Percentiles rank a stretch among this genome's conserved stretches.
Conservation (phyloP, 2,329 filamentous ascomycete genomes). For the Fusarium pseudocircinatum region DNA sequence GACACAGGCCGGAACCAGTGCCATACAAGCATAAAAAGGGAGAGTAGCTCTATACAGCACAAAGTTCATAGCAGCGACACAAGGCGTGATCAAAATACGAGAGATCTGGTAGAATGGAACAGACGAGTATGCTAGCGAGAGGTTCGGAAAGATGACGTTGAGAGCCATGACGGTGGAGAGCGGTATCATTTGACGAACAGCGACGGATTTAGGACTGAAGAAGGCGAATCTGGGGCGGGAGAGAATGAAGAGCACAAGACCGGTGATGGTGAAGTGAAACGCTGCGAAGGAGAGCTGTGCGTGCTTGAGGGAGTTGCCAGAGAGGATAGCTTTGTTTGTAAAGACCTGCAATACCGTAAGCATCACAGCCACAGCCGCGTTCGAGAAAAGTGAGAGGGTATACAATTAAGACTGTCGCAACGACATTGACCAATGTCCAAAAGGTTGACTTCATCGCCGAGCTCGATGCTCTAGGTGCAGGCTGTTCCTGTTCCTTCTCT, state of each 20-base stretch:
- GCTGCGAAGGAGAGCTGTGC: neutral
- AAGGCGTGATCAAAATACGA: neutral
- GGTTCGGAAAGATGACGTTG: neutral
- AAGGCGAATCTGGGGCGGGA: neutral
- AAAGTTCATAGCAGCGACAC: neutral
- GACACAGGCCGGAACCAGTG: neutral
- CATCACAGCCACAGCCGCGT: no score
- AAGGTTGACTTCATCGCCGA: neutral
- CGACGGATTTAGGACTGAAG: neutral
- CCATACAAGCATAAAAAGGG: neutral
- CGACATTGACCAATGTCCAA: neutral
- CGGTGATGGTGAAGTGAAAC: neutral
- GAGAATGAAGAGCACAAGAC: neutral
- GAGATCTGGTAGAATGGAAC: neutral
- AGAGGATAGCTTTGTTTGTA: neutral
- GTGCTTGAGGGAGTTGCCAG: neutral
- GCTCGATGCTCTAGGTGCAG: no score
- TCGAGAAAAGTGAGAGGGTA: accelerated
- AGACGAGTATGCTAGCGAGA: neutral
- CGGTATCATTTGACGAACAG: neutral
- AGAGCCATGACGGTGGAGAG: neutral
- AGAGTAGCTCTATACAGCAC: neutral
- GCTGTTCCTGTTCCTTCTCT: neutral
- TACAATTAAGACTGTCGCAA: neutral
- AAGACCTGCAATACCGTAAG: neutral